Evolutionary conservation across 2,329 filamentous ascomycete genomes (phyloP).

Genomic region (Pyrenophora teres): DNA sequence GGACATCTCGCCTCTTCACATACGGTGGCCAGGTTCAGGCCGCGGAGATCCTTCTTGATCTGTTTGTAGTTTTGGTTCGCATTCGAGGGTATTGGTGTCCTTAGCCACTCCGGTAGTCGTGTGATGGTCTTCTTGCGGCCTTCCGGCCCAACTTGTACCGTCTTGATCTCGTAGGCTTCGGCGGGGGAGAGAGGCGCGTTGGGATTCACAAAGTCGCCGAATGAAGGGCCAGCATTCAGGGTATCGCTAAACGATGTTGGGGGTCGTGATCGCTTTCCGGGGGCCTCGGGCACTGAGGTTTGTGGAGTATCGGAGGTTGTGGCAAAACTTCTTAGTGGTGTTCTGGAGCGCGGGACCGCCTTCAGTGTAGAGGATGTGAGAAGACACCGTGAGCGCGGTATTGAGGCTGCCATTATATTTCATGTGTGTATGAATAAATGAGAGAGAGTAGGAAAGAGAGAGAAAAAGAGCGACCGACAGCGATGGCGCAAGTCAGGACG

Average conservation of each 20-base stretch:
- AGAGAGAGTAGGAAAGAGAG: background rate
- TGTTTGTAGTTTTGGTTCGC: slow-evolving; percentile 86
- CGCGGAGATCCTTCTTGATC: slow-evolving; percentile 91
- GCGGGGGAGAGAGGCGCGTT: slow-evolving; percentile 49
- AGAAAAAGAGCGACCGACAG: slow-evolving; percentile 2
- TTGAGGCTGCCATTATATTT: slow-evolving; percentile 38
- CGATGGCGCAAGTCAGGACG: slow-evolving; percentile 4
- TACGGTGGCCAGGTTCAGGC: slow-evolving; percentile 88
- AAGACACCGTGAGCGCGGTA: slow-evolving; percentile 41
- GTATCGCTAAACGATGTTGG: slow-evolving; percentile 65
- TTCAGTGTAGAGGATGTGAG: slow-evolving; percentile 27
- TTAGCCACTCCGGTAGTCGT: slow-evolving; percentile 89
- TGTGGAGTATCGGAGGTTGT: slow-evolving; percentile 38
- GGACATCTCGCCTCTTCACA: slow-evolving; percentile 97
- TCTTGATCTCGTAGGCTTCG: slow-evolving; percentile 65
- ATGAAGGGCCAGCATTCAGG: slow-evolving; percentile 67
- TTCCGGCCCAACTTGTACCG: slow-evolving; percentile 63
- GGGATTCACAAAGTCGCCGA: slow-evolving; percentile 64
- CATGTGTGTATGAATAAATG: slow-evolving; percentile 1
- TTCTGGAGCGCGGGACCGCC: slow-evolving; percentile 21
- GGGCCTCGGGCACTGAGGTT: slow-evolving; percentile 24
- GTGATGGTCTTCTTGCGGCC: slow-evolving; percentile 69
- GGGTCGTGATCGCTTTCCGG: slow-evolving; percentile 45
- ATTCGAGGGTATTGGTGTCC: slow-evolving; percentile 87
- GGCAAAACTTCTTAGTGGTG: slow-evolving; percentile 39